Evolutionary conservation across 2,329 filamentous ascomycete species (phyloP).

Genomic region (Myrmaecium sp.): DNA sequence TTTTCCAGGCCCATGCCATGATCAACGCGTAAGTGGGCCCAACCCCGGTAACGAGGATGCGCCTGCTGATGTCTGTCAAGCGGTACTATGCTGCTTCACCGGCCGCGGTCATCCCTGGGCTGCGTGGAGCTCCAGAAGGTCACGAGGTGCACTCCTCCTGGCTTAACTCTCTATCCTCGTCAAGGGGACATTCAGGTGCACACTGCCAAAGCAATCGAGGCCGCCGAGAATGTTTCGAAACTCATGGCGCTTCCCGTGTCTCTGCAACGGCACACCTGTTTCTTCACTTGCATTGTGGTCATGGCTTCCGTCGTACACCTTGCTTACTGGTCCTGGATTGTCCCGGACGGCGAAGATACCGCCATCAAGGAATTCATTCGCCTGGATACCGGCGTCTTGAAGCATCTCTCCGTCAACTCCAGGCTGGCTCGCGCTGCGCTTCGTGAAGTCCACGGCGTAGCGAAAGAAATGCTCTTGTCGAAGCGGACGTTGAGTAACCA

Average conservation of each 20-base stretch:
- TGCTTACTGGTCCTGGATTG: slow-evolving; percentile 53
- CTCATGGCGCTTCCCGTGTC: slow-evolving; percentile 58
- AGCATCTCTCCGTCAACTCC: slow-evolving; percentile 53
- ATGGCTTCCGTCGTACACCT: slow-evolving; percentile 23
- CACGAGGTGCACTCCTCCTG: slow-evolving; percentile 49
- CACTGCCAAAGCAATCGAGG: slow-evolving; percentile 64
- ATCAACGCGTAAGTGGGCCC: slow-evolving; percentile 25
- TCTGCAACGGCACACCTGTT: slow-evolving; percentile 47
- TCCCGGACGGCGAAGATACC: slow-evolving; percentile 38
- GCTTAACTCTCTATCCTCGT: slow-evolving; percentile 31
- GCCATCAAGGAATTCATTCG: slow-evolving; percentile 58
- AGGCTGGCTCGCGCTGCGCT: slow-evolving; percentile 52
- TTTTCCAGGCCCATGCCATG: slow-evolving; percentile 84
- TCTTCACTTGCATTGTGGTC: slow-evolving; percentile 24
- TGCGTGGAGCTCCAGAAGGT: slow-evolving; percentile 20
- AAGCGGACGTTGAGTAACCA: slow-evolving; percentile 25
- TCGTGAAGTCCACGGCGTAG: slow-evolving; percentile 58
- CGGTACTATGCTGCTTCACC: slow-evolving; percentile 26
- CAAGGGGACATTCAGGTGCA: too few relatives aligned
- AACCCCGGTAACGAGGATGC: neutral
- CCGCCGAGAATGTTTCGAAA: slow-evolving; percentile 60
- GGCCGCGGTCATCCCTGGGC: slow-evolving; percentile 21
- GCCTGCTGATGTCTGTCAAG: slow-evolving; percentile 9
- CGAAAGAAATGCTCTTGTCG: slow-evolving; percentile 48
- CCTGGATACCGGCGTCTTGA: slow-evolving; percentile 61